A percentile compares a stretch with the other conserved stretches of the same genome.
Evolutionary conservation across 1,284 basidiomycete genomes (phyloP).

Genomic region (Stygiomarasmius scandens): DNA sequence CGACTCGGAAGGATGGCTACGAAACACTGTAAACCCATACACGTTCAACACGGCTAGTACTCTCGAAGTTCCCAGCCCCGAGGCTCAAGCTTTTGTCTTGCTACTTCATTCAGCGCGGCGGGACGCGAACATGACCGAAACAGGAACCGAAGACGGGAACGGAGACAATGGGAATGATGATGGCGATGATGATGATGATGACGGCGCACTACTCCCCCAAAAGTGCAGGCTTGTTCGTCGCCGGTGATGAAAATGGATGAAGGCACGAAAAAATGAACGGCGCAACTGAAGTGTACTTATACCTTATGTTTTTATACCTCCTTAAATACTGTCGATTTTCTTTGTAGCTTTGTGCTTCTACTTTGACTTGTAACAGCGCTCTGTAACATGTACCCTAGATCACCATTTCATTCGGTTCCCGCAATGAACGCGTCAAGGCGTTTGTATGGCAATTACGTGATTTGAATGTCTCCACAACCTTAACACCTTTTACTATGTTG

Average conservation of each 20-base stretch:
- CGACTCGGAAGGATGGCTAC: constrained; percentile 53
- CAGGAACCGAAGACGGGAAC: not conserved
- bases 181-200: constrained; percentile 5
- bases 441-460: too few relatives aligned
- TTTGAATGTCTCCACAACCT: too few relatives aligned
- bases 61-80: constrained; percentile 50
- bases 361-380: too few relatives aligned
- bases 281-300: too few relatives aligned
- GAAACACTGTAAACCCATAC: constrained; percentile 64
- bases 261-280: not conserved
- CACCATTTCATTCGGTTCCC: too few relatives aligned
- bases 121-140: constrained; percentile 29
- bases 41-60: constrained; percentile 47
- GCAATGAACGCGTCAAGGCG: too few relatives aligned
- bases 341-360: too few relatives aligned
- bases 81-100: constrained; percentile 70
- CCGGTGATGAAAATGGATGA: not conserved
- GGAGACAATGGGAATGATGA: not conserved
- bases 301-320: too few relatives aligned
- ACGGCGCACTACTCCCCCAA: not conserved
- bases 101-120: constrained; percentile 64
- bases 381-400: too few relatives aligned
- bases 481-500: too few relatives aligned
- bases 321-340: too few relatives aligned
- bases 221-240: constrained; percentile 5